Conservation (phyloP, 805 yeast species). For the Sungouiella blattae region DNA sequence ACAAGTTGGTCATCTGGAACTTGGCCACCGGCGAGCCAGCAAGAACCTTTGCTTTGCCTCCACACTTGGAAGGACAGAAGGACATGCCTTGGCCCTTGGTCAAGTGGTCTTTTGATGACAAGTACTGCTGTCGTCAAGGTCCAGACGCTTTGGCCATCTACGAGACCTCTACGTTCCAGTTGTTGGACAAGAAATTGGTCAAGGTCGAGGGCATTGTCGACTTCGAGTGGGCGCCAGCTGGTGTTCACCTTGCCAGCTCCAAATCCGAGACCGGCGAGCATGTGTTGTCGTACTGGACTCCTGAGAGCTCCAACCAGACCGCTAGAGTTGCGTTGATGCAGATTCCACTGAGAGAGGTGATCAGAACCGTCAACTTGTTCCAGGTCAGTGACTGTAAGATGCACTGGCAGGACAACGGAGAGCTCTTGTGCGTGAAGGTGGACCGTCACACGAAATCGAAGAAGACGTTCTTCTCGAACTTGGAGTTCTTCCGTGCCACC, state of each 20-base stretch:
- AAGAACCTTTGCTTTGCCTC: slow-evolving; percentile 88
- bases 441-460: slow-evolving; percentile 95
- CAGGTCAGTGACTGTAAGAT: slow-evolving; percentile 88
- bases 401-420: slow-evolving; percentile 91
- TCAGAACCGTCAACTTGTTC: slow-evolving; percentile 90
- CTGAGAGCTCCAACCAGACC: slow-evolving; percentile 87
- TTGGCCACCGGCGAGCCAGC: slow-evolving; percentile 75
- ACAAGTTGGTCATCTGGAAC: slow-evolving; percentile 92
- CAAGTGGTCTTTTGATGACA: slow-evolving; percentile 92
- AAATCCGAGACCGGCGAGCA: slow-evolving; percentile 55
- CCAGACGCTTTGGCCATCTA: slow-evolving; percentile 91
- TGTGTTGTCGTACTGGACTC: slow-evolving; percentile 92
- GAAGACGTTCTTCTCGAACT: slow-evolving; percentile 85
- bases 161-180: slow-evolving; percentile 72
- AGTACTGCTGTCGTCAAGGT: slow-evolving; percentile 90
- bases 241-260: slow-evolving; percentile 61
- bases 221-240: slow-evolving; percentile 93
- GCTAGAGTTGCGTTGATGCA: slow-evolving; percentile 92
- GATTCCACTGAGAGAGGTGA: slow-evolving; percentile 73
- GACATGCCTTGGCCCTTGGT: slow-evolving; percentile 92
- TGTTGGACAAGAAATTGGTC: slow-evolving; percentile 81
- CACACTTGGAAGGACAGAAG: slow-evolving; percentile 61
- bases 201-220: slow-evolving; percentile 83
- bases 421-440: slow-evolving; percentile 85
- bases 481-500: slow-evolving; percentile 83